Conservation (phyloP, 2,329 filamentous ascomycete genomes). For the Coleophoma crateriformis region DNA sequence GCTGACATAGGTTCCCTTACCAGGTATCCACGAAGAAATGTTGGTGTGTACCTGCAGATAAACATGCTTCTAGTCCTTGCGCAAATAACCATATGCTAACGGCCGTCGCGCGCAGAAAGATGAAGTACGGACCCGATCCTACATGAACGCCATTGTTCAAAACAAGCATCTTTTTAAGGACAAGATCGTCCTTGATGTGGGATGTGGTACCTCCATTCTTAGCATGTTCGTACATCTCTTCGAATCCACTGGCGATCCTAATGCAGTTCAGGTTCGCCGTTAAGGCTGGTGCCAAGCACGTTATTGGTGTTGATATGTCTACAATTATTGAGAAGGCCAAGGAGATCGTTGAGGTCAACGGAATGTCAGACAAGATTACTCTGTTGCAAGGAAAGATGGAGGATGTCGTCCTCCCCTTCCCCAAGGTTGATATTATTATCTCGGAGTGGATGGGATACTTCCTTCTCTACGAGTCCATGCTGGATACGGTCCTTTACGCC, state of each 20-base stretch:
- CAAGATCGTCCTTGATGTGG: slow-evolving; percentile 92
- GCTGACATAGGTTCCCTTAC: slow-evolving; percentile 26
- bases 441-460: slow-evolving; percentile 99
- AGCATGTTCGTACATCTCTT: slow-evolving; percentile 70
- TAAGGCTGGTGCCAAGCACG: slow-evolving; percentile 93
- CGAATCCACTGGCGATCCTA: slow-evolving; percentile 1
- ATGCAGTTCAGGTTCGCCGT: slow-evolving; percentile 74
- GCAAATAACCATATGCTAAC: slow-evolving; percentile 8
- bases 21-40: slow-evolving; percentile 97
- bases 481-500: slow-evolving; percentile 96
- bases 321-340: slow-evolving; percentile 98
- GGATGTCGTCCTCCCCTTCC: slow-evolving; percentile 87
- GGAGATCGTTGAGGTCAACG: slow-evolving; percentile 90
- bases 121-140: slow-evolving; percentile 92
- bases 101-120: slow-evolving; percentile 66
- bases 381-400: slow-evolving; percentile 99
- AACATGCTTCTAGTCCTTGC: slow-evolving; percentile 6
- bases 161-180: slow-evolving; percentile 92
- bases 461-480: slow-evolving; percentile 96
- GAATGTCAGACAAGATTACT: slow-evolving; percentile 92
- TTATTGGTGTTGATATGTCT: slow-evolving; percentile 99
- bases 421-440: slow-evolving; percentile 98
- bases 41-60: slow-evolving; percentile 58
- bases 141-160: slow-evolving; percentile 96
- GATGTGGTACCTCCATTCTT: slow-evolving; percentile 94